Evolutionary conservation across 2,329 filamentous ascomycete genomes (phyloP).

Genomic region (Westerdykella aurantiaca): DNA sequence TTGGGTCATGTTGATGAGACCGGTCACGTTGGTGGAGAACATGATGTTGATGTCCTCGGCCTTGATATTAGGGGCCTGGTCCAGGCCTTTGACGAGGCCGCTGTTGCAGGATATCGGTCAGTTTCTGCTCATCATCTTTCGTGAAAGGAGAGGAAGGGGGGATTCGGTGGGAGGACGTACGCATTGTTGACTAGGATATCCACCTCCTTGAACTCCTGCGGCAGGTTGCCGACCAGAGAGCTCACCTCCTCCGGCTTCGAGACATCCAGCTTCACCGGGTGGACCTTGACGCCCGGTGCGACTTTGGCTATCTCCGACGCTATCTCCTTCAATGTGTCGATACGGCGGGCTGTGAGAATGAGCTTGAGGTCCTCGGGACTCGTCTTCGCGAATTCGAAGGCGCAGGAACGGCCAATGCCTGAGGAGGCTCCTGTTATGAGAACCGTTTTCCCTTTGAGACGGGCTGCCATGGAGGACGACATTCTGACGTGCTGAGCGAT

Average conservation of each 20-base stretch:
- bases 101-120: constrained; percentile 40
- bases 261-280: constrained; percentile 80
- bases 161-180: constrained; percentile 48
- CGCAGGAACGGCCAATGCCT: constrained; percentile 77
- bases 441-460: constrained; percentile 88
- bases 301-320: constrained; percentile 70
- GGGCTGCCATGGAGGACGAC: constrained; percentile 69
- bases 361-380: constrained; percentile 73
- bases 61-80: constrained; percentile 74
- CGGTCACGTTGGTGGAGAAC: constrained; percentile 90
- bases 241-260: constrained; percentile 70
- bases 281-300: constrained; percentile 67
- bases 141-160: not conserved
- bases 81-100: constrained; percentile 83
- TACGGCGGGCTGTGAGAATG: constrained; percentile 79
- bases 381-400: constrained; percentile 89
- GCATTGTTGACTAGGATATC: constrained; percentile 95
- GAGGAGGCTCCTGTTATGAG: constrained; percentile 88
- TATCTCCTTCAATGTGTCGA: constrained; percentile 71
- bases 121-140: not conserved
- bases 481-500: constrained; percentile 43
- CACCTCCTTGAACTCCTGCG: constrained; percentile 76
- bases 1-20: constrained; percentile 95
- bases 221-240: constrained; percentile 65
- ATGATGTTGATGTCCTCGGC: constrained; percentile 79